Evolutionary conservation across 768 basidiomycete species (phyloP).

Genomic region (Trametes cingulata): DNA sequence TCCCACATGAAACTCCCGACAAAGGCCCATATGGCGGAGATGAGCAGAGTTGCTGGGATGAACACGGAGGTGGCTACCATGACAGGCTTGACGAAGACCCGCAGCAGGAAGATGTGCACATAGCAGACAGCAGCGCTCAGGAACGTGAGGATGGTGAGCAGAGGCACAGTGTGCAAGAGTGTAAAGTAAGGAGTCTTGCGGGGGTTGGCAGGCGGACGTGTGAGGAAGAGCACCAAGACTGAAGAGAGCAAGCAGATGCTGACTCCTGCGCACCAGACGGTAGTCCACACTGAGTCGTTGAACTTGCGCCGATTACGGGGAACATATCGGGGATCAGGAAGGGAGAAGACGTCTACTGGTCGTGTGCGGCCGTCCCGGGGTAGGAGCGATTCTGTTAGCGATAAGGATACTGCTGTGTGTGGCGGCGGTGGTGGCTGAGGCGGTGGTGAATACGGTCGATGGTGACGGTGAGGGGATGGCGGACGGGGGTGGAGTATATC

Average conservation of each 20-base stretch:
- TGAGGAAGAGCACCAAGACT: constrained; percentile 64
- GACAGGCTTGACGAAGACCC: constrained; percentile 82
- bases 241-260: constrained; percentile 62
- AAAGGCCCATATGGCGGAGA: constrained; percentile 81
- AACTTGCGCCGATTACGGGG: constrained; percentile 66
- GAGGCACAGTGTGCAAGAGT: constrained; percentile 73
- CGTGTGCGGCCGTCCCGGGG: constrained; percentile 69
- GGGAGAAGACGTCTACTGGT: constrained; percentile 68
- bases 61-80: constrained; percentile 77
- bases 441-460: constrained; percentile 26
- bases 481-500: constrained; percentile 41
- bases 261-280: constrained; percentile 61
- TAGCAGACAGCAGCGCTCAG: constrained; percentile 73
- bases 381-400: constrained; percentile 77
- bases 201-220: constrained; percentile 40
- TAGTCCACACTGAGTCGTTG: constrained; percentile 74
- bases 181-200: constrained; percentile 63
- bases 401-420: constrained; percentile 52
- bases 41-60: constrained; percentile 70
- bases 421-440: constrained; percentile 43
- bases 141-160: constrained; percentile 71
- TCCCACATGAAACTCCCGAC: constrained; percentile 74
- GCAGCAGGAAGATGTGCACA: constrained; percentile 70
- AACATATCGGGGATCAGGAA: constrained; percentile 75
- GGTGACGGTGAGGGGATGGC: constrained; percentile 20